Conservation (phyloP, 2,329 filamentous ascomycete species). For the Drechslerella coelobrocha region DNA sequence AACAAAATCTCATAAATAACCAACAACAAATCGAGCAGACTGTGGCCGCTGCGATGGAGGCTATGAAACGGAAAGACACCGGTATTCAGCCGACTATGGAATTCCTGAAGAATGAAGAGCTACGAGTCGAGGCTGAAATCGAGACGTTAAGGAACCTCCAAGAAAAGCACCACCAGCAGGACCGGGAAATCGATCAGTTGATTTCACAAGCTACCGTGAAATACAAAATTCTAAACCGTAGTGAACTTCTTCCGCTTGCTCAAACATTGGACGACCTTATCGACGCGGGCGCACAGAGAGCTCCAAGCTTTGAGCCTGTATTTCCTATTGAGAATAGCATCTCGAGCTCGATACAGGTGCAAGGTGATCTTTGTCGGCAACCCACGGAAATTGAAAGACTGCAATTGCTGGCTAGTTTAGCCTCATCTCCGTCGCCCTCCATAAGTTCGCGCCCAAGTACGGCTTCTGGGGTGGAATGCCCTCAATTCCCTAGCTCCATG, state of each 20-base stretch:
- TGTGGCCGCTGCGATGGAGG: constrained; percentile 16
- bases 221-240: constrained; percentile 1
- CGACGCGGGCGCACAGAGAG: constrained; percentile 13
- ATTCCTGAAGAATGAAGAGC: constrained; percentile 13
- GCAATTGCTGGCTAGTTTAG: constrained; percentile 16
- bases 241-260: constrained; percentile 7
- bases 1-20: not conserved
- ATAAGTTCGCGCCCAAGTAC: constrained; percentile 6
- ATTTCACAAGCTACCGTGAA: not conserved
- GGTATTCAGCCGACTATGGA: constrained; percentile 21
- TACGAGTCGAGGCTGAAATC: constrained; percentile 18
- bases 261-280: constrained; percentile 23
- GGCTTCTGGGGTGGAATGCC: not conserved
- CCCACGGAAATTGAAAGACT: constrained; percentile 21
- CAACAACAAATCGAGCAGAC: constrained; percentile 8
- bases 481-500: not conserved
- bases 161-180: constrained; percentile 15
- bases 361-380: constrained; percentile 1
- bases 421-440: constrained; percentile 8
- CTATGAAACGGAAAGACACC: constrained; percentile 9
- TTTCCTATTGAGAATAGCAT: not conserved
- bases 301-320: constrained; percentile 18
- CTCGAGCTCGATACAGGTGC: not conserved
- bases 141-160: constrained; percentile 20
- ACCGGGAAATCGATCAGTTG: constrained; percentile 27